Conservation (phyloP, 148 eudicot species). For the Cornus kousa region DNA sequence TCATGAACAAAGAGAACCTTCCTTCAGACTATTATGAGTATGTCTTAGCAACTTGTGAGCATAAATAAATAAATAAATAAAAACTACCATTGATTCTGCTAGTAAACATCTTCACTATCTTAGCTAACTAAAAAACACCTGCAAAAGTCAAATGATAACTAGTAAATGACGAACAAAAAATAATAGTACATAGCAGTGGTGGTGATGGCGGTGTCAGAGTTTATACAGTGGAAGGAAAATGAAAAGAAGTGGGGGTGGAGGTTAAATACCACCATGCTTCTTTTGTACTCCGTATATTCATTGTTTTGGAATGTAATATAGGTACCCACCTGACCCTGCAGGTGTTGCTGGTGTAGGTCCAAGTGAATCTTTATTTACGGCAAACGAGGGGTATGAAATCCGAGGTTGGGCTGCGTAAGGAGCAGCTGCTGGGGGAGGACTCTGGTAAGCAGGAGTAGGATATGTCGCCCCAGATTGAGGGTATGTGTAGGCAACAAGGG, state of each 20-base stretch:
- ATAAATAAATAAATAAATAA: not conserved
- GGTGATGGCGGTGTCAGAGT: not conserved
- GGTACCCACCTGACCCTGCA: constrained; percentile 36
- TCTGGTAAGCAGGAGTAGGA: constrained; percentile 33
- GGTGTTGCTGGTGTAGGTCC: constrained; percentile 33
- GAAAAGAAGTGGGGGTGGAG: not conserved
- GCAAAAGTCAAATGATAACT: not conserved
- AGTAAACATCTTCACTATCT: constrained; percentile 5
- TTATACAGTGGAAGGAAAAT: not conserved
- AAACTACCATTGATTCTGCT: not conserved
- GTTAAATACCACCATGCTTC: not conserved
- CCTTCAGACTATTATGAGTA: not conserved
- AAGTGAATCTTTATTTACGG: constrained; percentile 28
- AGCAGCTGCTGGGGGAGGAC: constrained; percentile 30
- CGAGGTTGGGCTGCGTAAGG: constrained; percentile 37
- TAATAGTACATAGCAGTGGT: not conserved
- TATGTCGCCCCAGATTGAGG: constrained; percentile 39
- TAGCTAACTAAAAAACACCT: constrained; percentile 2
- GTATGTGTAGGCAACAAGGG: constrained; percentile 39
- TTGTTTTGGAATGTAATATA: constrained; percentile 43
- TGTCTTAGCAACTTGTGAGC: not conserved
- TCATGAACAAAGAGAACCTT: too few relatives aligned
- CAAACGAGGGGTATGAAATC: constrained; percentile 32
- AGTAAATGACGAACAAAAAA: not conserved
- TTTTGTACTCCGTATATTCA: constrained; percentile 4